phyloP scores from a whole-genome alignment of 2,329 filamentous ascomycete species.

The Pleurostoma richardsiae region DNA sequence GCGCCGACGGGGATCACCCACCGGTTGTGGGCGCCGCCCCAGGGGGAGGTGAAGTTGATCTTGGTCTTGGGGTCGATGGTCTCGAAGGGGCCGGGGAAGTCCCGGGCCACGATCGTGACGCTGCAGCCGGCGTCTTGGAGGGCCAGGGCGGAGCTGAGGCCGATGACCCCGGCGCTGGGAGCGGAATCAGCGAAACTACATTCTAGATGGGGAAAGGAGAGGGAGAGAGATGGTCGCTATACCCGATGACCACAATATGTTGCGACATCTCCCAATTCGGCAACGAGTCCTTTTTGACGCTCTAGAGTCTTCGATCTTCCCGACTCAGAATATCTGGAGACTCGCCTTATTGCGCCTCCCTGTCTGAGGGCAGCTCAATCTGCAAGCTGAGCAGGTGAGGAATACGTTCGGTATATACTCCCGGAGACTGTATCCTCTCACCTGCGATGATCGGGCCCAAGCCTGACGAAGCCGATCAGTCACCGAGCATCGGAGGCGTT shows the following conservation, averaged over 20 bases:
- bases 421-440: too few species aligned
- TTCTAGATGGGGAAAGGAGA: not conserved
- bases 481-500: too few species aligned
- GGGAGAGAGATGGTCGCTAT: not conserved
- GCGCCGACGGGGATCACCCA: conserved; percentile 34
- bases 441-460: too few species aligned
- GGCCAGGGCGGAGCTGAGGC: conserved; percentile 41
- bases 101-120: conserved; percentile 38
- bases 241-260: conserved; percentile 2
- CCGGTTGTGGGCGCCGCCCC: conserved; percentile 52
- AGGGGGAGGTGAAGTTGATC: conserved; percentile 52
- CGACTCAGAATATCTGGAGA: too few species aligned
- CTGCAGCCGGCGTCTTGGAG: conserved; percentile 32
- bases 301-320: too few species aligned
- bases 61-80: conserved; percentile 30
- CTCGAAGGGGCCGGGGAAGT: conserved; percentile 42
- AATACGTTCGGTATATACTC: too few species aligned
- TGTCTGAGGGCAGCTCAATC: too few species aligned
- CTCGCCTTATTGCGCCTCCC: too few species aligned
- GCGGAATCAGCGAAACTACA: not conserved
- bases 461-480: too few species aligned
- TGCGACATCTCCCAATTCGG: too few species aligned
- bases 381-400: too few species aligned
- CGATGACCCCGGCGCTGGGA: conserved; percentile 46
- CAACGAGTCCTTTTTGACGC: too few species aligned